Percentiles rank a stretch among this genome's conserved stretches.
Conservation (phyloP, 2,329 filamentous ascomycete genomes). For the Colletotrichum viniferum region DNA sequence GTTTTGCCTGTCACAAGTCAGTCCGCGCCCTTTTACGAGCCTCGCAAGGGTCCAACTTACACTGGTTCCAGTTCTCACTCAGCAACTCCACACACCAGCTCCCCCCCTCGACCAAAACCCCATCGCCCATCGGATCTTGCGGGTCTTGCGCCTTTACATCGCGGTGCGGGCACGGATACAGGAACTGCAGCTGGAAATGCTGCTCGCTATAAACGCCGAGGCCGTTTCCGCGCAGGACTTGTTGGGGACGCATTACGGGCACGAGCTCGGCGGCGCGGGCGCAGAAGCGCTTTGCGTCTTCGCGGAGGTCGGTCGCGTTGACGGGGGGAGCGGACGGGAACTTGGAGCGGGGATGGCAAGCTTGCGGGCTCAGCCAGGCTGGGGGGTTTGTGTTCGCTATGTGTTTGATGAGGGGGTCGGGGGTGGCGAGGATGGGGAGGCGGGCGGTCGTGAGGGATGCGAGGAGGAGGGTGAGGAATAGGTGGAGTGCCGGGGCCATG, state of each 20-base stretch:
- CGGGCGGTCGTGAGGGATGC: not conserved
- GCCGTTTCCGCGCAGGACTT: not conserved
- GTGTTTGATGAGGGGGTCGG: not conserved
- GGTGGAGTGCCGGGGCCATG: rapidly evolving
- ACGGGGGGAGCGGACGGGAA: not conserved
- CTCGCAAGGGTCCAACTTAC: not conserved
- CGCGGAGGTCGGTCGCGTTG: not conserved
- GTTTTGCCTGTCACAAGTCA: not conserved
- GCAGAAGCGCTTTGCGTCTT: not conserved
- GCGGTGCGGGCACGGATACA: not conserved
- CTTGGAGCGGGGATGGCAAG: not conserved
- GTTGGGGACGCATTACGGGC: not conserved
- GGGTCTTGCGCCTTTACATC: not conserved
- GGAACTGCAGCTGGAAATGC: not conserved
- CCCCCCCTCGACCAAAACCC: not conserved
- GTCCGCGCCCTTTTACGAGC: not conserved
- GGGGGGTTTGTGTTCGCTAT: not conserved
- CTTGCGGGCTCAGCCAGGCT: not conserved
- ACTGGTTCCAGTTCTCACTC: not conserved
- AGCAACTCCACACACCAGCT: not conserved
- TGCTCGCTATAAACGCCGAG: not conserved
- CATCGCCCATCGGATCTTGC: not conserved
- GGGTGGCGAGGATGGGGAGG: not conserved
- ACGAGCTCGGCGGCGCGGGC: not conserved
- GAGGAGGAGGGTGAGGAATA: not conserved